Conservation (phyloP, 78 protist genomes). For the Chrysochromulina tobinii region DNA sequence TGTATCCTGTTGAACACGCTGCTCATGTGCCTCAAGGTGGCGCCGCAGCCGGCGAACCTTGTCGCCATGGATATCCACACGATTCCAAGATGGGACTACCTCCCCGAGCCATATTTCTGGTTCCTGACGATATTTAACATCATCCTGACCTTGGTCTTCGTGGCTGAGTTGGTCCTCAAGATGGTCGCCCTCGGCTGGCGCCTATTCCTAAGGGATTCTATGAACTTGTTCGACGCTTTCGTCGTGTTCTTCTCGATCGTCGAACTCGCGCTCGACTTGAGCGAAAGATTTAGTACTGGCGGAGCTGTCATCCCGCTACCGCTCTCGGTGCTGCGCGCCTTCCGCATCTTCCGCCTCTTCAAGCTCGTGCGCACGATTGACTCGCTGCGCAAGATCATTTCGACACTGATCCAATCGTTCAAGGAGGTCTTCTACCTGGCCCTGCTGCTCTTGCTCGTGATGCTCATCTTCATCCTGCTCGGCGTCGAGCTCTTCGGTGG, state of each 20-base stretch:
- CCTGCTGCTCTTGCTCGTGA: conserved; percentile 44
- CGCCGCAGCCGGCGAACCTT: background rate
- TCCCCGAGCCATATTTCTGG: background rate
- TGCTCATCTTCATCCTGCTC: background rate
- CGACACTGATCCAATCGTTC: background rate
- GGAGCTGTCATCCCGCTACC: too few species aligned
- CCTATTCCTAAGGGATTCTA: background rate
- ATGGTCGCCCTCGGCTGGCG: conserved; percentile 7
- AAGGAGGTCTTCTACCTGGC: conserved; percentile 33
- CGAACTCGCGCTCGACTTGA: background rate
- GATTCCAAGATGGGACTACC: background rate
- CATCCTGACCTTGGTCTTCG: background rate
- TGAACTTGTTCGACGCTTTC: conserved; percentile 19
- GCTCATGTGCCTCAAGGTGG: background rate
- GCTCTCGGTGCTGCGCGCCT: conserved; percentile 39
- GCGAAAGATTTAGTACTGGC: too few species aligned
- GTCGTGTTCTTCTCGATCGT: conserved; percentile 13
- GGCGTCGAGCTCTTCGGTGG: conserved; percentile 58
- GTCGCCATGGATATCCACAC: background rate
- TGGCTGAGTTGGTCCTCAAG: conserved; percentile 23
- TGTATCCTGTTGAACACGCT: conserved; percentile 14
- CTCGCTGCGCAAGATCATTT: background rate
- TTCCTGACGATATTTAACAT: background rate
- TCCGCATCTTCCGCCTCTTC: conserved; percentile 54
- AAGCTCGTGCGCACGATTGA: conserved; percentile 32